phyloP scores from a whole-genome alignment of 1,139 yeast species.

The Taiozyma sp. region DNA sequence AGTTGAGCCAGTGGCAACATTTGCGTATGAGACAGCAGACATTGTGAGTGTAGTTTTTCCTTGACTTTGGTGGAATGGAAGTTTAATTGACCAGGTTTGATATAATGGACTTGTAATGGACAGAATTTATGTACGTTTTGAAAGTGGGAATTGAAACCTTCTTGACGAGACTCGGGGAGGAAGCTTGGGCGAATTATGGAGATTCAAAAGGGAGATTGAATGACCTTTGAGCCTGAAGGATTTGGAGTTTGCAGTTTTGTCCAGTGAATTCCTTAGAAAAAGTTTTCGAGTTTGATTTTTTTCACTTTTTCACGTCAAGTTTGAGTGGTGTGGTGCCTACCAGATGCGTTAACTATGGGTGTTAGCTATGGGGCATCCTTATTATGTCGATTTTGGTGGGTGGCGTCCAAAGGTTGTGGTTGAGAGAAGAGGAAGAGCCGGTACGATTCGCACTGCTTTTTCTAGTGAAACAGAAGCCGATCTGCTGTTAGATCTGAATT shows the following conservation, averaged over 20 bases:
- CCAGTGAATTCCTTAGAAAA: background rate
- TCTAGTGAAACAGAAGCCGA: too few species aligned
- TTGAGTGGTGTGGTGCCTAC: background rate
- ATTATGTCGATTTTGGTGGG: too few species aligned
- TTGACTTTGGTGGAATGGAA: slow-evolving; percentile 30
- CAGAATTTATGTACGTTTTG: slow-evolving; percentile 27
- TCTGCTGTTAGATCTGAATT: too few species aligned
- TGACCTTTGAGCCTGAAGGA: background rate
- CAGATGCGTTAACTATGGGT: background rate
- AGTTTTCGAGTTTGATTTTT: background rate
- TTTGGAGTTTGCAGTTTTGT: background rate
- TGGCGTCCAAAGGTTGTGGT: too few species aligned
- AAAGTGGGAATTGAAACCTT: slow-evolving; percentile 43
- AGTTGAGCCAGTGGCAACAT: background rate
- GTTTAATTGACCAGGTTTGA: slow-evolving; percentile 1
- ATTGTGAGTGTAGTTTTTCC: slow-evolving; percentile 16
- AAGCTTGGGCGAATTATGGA: background rate
- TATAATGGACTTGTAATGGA: slow-evolving; percentile 25
- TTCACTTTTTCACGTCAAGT: background rate
- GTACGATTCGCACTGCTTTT: too few species aligned
- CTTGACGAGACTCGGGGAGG: background rate
- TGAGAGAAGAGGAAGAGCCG: too few species aligned
- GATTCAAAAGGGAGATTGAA: background rate
- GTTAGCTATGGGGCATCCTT: too few species aligned
- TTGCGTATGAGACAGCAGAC: slow-evolving; percentile 7